Base-by-base conservation (phyloP, 768 basidiomycete genomes). In the Coprinopsis marcescibilis region DNA sequence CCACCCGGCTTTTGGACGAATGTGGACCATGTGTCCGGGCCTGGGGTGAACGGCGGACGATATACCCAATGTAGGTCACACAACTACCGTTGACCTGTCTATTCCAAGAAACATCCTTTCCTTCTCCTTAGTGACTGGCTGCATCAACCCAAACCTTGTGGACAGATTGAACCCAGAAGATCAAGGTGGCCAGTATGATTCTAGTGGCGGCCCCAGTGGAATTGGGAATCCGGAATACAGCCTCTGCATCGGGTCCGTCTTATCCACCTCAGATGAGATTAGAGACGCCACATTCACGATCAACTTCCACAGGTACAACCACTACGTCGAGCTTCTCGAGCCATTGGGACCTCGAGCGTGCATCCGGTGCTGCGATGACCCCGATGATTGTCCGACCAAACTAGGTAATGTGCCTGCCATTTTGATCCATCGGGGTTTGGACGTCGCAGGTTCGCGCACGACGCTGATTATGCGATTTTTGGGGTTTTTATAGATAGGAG, bases 301-400 rank as follows among this genome's bases (percentile, higher is more conserved):
- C 11, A 13, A 5, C 29, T 24, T 12, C 34, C 13, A 21, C 34
- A 65, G 64, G 19, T 81, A 77, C 57, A 78, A 78, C 29, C 76
- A 79, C 57, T 81, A 79, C 53, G 75, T 79, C 17, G 79, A 81
- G 52, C 60, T 80, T 14, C 66, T 80, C 21, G 79, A 81, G 56
- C 79, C 78, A 10, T 63, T 62, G 17, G 76, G 63, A 4, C 59
- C 57, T 2, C 67, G 79, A 2, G 78, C 77, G 5, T 81, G 79
- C 58, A 76, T 81, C 51, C 71, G 69, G 55, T 81, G 79, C 54
- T 81, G 79, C 53, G 73, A 78, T 42, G 69, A 78, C 49, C 60
- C 66, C 0, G 67, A 61, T 0, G 79, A 81, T 57, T 81, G 78
- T 58, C 77, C 75, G n/a, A 64, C 66, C 3, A 65, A 71, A 51